Conservation (phyloP, 2,329 filamentous ascomycete genomes). For the Ascochyta viciae-villosae region DNA sequence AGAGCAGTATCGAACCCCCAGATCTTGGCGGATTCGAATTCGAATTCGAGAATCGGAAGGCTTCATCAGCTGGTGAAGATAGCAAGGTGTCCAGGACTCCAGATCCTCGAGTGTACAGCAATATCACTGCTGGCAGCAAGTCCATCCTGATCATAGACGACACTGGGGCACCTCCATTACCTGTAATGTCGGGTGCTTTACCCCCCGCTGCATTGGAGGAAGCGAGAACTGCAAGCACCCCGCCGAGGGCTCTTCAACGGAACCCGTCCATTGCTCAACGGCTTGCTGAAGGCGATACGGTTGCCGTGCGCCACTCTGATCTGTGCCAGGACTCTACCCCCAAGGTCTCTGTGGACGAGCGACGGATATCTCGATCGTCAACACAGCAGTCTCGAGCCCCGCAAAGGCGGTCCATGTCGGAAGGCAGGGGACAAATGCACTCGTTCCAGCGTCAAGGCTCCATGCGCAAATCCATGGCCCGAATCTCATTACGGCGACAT, state of each 20-base stretch:
- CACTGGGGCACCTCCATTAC: slow-evolving; percentile 63
- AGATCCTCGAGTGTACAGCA: slow-evolving; percentile 55
- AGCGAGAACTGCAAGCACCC: neutral
- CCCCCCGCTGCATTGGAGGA: slow-evolving; percentile 22
- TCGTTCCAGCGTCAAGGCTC: slow-evolving; percentile 46
- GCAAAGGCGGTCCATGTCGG: slow-evolving; percentile 41
- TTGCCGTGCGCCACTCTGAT: slow-evolving; percentile 27
- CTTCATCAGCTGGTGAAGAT: slow-evolving; percentile 21
- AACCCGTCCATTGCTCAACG: slow-evolving; percentile 29
- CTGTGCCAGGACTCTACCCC: slow-evolving; percentile 26
- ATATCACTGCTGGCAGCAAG: slow-evolving; percentile 80
- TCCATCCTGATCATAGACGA: slow-evolving; percentile 88
- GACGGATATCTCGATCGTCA: slow-evolving; percentile 27
- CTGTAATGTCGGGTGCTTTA: slow-evolving; percentile 62
- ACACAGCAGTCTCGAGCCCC: slow-evolving; percentile 27
- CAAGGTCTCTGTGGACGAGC: slow-evolving; percentile 20
- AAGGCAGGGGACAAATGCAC: slow-evolving; percentile 42
- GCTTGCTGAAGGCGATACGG: slow-evolving; percentile 17
- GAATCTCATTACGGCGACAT: slow-evolving; percentile 59
- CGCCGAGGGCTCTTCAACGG: slow-evolving; percentile 16
- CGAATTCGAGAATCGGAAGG: slow-evolving; percentile 39
- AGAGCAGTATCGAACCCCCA: slow-evolving; percentile 24
- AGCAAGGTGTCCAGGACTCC: slow-evolving; percentile 21
- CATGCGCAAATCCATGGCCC: slow-evolving; percentile 33
- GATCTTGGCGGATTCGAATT: slow-evolving; percentile 45